Percentiles rank a stretch among this genome's conserved stretches.
Conservation (phyloP, 768 basidiomycete genomes). For the Mycena floridula region DNA sequence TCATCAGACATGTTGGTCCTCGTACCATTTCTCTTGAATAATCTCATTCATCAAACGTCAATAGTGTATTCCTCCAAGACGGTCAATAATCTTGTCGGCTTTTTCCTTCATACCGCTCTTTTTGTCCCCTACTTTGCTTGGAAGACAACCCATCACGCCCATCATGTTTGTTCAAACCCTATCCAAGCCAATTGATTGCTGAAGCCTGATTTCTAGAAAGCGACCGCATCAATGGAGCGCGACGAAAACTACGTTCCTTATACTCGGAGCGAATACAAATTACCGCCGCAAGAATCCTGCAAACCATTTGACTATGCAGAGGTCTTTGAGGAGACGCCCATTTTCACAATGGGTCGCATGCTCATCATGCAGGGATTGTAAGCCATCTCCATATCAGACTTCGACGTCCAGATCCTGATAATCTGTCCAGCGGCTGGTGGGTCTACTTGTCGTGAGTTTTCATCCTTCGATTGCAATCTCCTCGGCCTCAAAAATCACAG, state of each 20-base stretch:
- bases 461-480: not conserved
- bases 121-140: conserved; percentile 60
- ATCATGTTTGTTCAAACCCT: conserved; percentile 28
- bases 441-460: conserved; percentile 11
- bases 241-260: conserved; percentile 73
- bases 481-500: not conserved
- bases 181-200: not conserved
- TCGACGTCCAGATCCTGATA: not conserved
- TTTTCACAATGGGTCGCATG: conserved; percentile 36
- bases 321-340: conserved; percentile 46
- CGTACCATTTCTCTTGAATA: no score
- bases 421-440: conserved; percentile 22
- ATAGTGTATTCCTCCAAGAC: no score
- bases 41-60: no score
- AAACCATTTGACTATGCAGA: conserved; percentile 34
- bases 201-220: conserved; percentile 31
- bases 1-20: conserved; percentile 34
- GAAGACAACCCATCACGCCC: conserved; percentile 63
- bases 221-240: conserved; percentile 67
- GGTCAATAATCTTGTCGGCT: conserved; percentile 42
- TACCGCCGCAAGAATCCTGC: conserved; percentile 34
- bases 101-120: conserved; percentile 40
- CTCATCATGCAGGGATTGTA: conserved; percentile 35
- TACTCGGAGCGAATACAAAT: conserved; percentile 30
- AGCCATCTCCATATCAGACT: not conserved